These are phyloP conservation scores for Sophora flavescens DNA, from an alignment of 306 rosid genomes.

Conservation along the genomic window DNA sequence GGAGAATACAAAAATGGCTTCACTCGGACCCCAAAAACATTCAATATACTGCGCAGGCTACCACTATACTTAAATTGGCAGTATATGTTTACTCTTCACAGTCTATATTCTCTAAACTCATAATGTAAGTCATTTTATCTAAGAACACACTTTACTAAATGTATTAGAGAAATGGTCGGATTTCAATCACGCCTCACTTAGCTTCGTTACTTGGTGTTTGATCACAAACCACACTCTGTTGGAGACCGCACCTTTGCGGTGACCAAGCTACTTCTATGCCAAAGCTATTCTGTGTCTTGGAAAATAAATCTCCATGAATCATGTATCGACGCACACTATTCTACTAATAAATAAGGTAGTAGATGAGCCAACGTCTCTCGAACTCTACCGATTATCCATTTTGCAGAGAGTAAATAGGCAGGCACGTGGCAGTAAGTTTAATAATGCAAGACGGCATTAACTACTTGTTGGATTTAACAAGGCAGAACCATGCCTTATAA, in stretches of 20 bases:
- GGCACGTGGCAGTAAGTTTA: slow-evolving; percentile 4
- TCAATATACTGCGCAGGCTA: background rate
- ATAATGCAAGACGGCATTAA: background rate
- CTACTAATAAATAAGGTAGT: background rate
- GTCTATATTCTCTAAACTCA: background rate
- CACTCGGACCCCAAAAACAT: background rate
- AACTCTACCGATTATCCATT: background rate
- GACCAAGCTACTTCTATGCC: background rate
- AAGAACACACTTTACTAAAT: background rate
- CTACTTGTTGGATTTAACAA: background rate
- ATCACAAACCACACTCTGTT: slow-evolving; percentile 5
- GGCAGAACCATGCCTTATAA: background rate
- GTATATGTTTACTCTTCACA: background rate
- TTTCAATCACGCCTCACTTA: background rate
- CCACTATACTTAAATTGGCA: background rate
- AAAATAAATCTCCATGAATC: background rate
- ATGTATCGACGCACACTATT: background rate
- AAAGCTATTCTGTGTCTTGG: background rate
- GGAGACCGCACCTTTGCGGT: background rate
- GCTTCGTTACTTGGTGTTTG: background rate
- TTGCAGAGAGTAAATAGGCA: background rate
- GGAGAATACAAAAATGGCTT: slow-evolving; percentile 19
- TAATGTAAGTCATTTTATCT: background rate
- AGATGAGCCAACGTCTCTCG: background rate
- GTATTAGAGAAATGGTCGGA: background rate